Evolutionary conservation across 495 filamentous ascomycete species (phyloP), one percentile per base, ranked within the genome.

Genomic region (Penicillium lividum): DNA sequence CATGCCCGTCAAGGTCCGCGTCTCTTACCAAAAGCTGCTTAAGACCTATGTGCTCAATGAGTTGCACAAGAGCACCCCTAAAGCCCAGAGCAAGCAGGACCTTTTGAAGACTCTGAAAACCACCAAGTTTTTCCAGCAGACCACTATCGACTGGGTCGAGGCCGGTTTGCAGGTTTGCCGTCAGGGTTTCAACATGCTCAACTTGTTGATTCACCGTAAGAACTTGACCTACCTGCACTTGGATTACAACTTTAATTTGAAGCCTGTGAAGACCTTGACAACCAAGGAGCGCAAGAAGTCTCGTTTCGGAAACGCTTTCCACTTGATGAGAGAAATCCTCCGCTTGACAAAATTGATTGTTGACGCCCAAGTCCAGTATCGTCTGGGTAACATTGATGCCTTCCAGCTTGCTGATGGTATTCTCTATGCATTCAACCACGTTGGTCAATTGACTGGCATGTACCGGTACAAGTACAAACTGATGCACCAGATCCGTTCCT

Each of bases 391-490:
- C 66, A 97, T 99, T 60, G 95, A 99, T 70, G 95, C 95, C 33
- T 99, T 98, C 80, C 95, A 99, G 70, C 86, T 99, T 54, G 95
- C 95, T 4, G 95, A 99, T 72, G 95, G 95, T 72, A 99, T 99
- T 55, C 81, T 97, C 9, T 99, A 98, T 68, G 95, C 95, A 30
- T 98, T 99, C 81, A 99, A 99, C 76, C 95, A 99, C 65, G 95
- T 99, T 56, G 95, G 95, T 51, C 95, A 99, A 75, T 79, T 99
- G 52, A 99, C 95, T 28, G 95, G 95, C 66, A 99, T 99, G 95
- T 99, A 99, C 77, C 90, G 95, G 29, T 99, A 99, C 84, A 99
- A 99, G 82, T 99, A 99, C 79, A 99, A 99, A 80, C 83, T 99
- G 36, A 99, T 99, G 95, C 95, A 99, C 72, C 95, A 99, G 75